Conservation (phyloP, 2,329 filamentous ascomycete species). For the Aspergillus sp. region DNA sequence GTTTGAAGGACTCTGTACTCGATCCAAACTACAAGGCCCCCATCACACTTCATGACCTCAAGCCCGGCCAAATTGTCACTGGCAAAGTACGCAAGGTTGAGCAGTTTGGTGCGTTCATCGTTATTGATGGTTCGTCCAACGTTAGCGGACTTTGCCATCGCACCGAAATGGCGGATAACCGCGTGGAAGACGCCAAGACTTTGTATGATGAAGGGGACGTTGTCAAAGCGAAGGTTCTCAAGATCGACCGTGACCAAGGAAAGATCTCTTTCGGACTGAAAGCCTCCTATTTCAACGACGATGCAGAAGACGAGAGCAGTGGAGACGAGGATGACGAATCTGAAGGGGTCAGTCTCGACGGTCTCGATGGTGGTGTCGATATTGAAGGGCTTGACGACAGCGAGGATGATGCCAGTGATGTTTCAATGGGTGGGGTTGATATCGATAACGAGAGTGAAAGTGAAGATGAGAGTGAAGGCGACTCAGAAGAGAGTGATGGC, state of each 20-base stretch:
- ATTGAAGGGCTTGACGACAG: conserved; percentile 37
- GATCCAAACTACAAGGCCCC: conserved; percentile 75
- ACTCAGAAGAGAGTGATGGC: conserved; percentile 40
- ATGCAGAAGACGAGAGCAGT: conserved; percentile 48
- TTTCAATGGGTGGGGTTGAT: conserved; percentile 47
- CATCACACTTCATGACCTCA: conserved; percentile 73
- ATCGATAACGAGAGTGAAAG: conserved; percentile 43
- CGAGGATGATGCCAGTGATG: conserved; percentile 34
- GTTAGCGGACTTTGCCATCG: conserved; percentile 92
- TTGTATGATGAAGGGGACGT: conserved; percentile 85
- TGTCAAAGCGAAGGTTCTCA: conserved; percentile 89
- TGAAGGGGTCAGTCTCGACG: conserved; percentile 31
- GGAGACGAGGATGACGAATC: conserved; percentile 49
- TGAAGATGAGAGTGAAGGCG: conserved; percentile 49
- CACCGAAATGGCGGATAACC: conserved; percentile 84
- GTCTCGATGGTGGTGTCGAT: conserved; percentile 31
- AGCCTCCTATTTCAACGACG: conserved; percentile 79
- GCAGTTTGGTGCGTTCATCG: conserved; percentile 91
- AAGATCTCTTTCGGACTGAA: conserved; percentile 89
- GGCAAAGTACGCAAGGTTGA: conserved; percentile 92
- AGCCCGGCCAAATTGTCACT: conserved; percentile 77
- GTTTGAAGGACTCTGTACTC: conserved; percentile 79
- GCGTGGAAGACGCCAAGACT: conserved; percentile 79
- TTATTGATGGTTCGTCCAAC: conserved; percentile 81
- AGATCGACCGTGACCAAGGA: conserved; percentile 71